phyloP scores from a whole-genome alignment of 345 rosid genomes.

The Rhodamnia rubescens region DNA sequence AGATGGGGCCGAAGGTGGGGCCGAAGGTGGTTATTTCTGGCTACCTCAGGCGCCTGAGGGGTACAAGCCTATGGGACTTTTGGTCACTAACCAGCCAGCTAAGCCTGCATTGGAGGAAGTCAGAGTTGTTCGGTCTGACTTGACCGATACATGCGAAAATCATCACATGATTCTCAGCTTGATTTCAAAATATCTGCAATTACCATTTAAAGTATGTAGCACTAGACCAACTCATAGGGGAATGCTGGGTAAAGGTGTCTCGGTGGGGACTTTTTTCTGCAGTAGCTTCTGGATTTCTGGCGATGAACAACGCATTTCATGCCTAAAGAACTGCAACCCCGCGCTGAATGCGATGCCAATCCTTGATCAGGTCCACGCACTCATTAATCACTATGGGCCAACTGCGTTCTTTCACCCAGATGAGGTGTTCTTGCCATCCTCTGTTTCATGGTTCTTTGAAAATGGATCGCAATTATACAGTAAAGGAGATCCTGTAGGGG shows the following conservation, averaged over 20 bases:
- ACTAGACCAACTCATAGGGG: constrained; percentile 59
- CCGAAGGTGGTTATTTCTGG: constrained; percentile 62
- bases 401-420: constrained; percentile 55
- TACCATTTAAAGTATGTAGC: constrained; percentile 53
- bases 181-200: constrained; percentile 18
- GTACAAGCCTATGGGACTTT: constrained; percentile 50
- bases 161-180: constrained; percentile 21
- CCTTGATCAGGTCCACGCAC: constrained; percentile 50
- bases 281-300: constrained; percentile 23
- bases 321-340: constrained; percentile 54
- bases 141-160: constrained; percentile 55
- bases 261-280: constrained; percentile 71
- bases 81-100: constrained; percentile 41
- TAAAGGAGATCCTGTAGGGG: constrained; percentile 18
- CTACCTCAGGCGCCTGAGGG: constrained; percentile 67
- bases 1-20: constrained; percentile 10
- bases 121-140: constrained; percentile 65
- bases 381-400: constrained; percentile 64
- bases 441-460: constrained; percentile 53
- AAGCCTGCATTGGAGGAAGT: constrained; percentile 63
- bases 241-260: constrained; percentile 52
- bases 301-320: constrained; percentile 26
- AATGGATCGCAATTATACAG: constrained; percentile 50
- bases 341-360: constrained; percentile 66
- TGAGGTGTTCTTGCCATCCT: constrained; percentile 60